These are phyloP conservation scores for Aspergillus novofumigatus DNA, from an alignment of 2,329 filamentous ascomycete species.

Conservation along the genomic window DNA sequence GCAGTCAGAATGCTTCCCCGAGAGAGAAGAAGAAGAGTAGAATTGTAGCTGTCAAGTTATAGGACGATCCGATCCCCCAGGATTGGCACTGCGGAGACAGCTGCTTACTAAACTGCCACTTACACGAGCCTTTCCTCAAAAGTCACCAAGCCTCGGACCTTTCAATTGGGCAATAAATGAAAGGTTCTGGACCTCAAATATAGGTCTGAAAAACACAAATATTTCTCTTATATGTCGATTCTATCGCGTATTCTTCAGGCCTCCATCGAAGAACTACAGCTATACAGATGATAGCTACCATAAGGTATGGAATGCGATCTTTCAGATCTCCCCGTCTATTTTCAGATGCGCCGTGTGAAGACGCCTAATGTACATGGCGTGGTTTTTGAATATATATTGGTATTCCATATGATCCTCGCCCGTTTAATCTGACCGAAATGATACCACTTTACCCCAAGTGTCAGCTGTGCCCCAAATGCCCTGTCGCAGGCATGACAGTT, in stretches of 20 bases:
- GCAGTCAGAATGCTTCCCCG: neutral
- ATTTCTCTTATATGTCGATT: neutral
- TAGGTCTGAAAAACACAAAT: neutral
- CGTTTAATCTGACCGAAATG: slow-evolving; percentile 28
- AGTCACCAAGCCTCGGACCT: neutral
- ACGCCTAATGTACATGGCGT: neutral
- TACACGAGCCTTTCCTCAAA: neutral
- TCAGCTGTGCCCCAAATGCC: slow-evolving; percentile 56
- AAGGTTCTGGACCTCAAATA: neutral
- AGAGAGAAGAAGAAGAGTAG: neutral
- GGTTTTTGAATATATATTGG: neutral
- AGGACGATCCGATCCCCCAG: neutral
- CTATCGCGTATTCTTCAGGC: neutral
- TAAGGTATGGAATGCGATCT: neutral
- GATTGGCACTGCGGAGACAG: neutral
- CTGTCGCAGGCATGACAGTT: slow-evolving; percentile 48
- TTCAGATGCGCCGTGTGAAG: neutral
- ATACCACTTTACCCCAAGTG: slow-evolving; percentile 52
- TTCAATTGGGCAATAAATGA: neutral
- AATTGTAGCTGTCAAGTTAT: neutral
- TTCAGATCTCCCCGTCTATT: neutral
- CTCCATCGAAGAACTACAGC: neutral
- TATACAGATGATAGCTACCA: neutral
- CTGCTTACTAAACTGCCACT: neutral
- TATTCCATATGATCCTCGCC: neutral